phyloP scores from a whole-genome alignment of 2,329 filamentous ascomycete species.

The Colletotrichum somersetense region DNA sequence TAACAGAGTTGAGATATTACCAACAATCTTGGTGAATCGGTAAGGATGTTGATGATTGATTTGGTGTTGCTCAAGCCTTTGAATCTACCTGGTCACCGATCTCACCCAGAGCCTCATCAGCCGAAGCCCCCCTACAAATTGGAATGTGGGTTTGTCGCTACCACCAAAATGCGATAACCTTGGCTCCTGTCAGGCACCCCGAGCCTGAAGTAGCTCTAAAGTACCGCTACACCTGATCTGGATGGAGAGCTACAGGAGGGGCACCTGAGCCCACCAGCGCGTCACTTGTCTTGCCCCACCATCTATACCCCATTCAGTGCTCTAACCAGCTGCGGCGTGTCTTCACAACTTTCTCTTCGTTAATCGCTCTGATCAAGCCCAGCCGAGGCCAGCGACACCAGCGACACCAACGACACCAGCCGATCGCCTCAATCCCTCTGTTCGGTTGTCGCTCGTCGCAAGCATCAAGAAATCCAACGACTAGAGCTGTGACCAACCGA shows the following conservation, averaged over 20 bases:
- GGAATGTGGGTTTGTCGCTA: background rate
- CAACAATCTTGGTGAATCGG: background rate
- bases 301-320: slow-evolving; percentile 16
- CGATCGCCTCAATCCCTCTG: slow-evolving; percentile 1
- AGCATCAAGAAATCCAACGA: background rate
- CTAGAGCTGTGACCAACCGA: background rate
- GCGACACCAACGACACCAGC: slow-evolving; percentile 6
- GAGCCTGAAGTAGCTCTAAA: slow-evolving; percentile 2
- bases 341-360: slow-evolving; percentile 11
- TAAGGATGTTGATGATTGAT: background rate
- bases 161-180: background rate
- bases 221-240: background rate
- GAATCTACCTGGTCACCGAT: too few relatives aligned
- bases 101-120: background rate
- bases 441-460: background rate
- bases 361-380: background rate
- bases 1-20: background rate
- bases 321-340: slow-evolving; percentile 21
- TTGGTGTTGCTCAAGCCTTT: background rate
- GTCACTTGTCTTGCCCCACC: slow-evolving; percentile 34
- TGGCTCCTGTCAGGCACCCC: slow-evolving; percentile 4
- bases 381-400: slow-evolving; percentile 11
- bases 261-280: slow-evolving; percentile 1
- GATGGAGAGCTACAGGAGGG: slow-evolving; percentile 10
- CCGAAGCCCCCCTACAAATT: background rate